Evolutionary conservation across 805 yeast species (phyloP).

Genomic region (Saccharomycopsis fermentans): DNA sequence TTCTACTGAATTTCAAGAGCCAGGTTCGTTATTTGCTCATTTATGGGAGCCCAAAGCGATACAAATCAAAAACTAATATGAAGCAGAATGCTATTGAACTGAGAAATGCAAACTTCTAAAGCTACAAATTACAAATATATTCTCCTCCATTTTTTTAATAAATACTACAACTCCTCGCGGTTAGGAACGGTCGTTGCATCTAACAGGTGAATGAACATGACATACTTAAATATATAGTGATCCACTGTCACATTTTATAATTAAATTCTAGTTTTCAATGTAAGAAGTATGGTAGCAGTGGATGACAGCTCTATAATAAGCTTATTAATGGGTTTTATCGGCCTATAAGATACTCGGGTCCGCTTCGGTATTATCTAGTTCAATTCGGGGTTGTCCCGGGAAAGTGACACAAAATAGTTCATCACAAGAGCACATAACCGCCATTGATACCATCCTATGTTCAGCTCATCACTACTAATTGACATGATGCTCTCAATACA

Average conservation of each 20-base stretch:
- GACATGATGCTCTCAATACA: no score
- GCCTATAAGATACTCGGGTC: neutral
- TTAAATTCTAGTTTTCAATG: neutral
- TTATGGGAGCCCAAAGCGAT: no score
- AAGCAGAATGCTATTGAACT: neutral
- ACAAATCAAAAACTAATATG: neutral
- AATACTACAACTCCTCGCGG: neutral
- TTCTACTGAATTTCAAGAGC: neutral
- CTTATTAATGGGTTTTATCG: neutral
- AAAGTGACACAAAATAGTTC: no score
- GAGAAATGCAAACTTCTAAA: neutral
- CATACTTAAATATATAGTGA: neutral
- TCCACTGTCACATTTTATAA: neutral
- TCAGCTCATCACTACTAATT: no score
- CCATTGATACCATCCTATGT: no score
- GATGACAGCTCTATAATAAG: neutral
- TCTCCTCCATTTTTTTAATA: constrained; percentile 19
- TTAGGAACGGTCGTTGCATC: neutral
- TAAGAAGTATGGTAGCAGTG: neutral
- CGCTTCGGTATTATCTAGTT: neutral
- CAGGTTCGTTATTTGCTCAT: neutral
- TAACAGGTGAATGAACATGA: neutral
- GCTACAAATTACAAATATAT: constrained; percentile 1
- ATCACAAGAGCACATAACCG: no score
- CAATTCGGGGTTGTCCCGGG: no score